phyloP scores from a whole-genome alignment of 1,284 basidiomycete genomes.

The Fomes fomentarius region DNA sequence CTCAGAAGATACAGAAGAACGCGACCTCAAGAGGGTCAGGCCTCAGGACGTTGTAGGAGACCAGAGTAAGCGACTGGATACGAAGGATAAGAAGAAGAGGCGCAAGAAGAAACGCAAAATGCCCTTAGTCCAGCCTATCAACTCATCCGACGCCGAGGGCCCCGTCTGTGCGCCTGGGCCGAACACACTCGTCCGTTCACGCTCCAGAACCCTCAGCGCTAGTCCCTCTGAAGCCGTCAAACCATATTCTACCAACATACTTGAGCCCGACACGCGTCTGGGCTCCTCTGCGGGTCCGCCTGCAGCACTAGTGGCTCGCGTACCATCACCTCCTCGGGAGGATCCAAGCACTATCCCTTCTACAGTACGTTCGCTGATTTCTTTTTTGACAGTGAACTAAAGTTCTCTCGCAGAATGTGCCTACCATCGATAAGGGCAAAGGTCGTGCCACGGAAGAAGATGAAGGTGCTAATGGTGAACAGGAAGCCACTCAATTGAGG shows the following conservation, averaged over 20 bases:
- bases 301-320: neutral
- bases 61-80: conserved; percentile 13
- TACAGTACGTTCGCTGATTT: neutral
- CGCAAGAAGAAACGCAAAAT: conserved; percentile 32
- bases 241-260: neutral
- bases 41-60: neutral
- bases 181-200: conserved; percentile 10
- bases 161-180: neutral
- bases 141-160: conserved; percentile 2
- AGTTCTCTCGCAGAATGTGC: neutral
- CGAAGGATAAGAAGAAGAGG: conserved; percentile 31
- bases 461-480: neutral
- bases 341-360: neutral
- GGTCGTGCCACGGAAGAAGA: conserved; percentile 8
- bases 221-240: neutral
- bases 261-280: neutral
- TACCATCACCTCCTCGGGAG: neutral
- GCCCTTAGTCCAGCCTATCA: conserved; percentile 20
- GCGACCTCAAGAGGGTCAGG: conserved; percentile 14
- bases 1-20: conserved; percentile 26
- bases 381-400: neutral
- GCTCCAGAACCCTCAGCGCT: conserved; percentile 2
- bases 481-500: conserved; percentile 11
- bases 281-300: conserved; percentile 12
- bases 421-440: conserved; percentile 22